Evolutionary conservation across 306 rosid species (phyloP).

Genomic region (Styphnolobium japonicum): DNA sequence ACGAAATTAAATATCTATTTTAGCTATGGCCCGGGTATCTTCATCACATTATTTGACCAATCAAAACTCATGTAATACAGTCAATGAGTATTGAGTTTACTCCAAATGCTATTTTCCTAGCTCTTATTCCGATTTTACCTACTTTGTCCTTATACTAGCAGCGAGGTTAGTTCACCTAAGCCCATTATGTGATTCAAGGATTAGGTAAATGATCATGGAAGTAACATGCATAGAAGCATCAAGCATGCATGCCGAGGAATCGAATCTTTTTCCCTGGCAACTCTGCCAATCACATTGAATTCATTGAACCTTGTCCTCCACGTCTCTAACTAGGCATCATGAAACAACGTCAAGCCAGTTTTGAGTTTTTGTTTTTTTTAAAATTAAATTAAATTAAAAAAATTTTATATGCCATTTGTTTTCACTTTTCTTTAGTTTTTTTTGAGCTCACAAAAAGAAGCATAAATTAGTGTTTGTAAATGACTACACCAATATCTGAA

Average conservation of each 20-base stretch:
- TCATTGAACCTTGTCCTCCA: constrained; percentile 11
- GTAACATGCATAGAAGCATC: constrained; percentile 35
- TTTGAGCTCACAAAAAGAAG: not conserved
- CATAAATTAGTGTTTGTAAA: not conserved
- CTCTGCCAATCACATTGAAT: constrained; percentile 27
- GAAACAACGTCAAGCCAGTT: not conserved
- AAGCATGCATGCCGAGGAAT: constrained; percentile 17
- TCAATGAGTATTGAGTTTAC: not conserved
- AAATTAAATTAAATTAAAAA: too few relatives aligned
- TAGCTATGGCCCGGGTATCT: constrained; percentile 4
- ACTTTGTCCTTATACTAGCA: constrained; percentile 17
- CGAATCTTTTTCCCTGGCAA: constrained; percentile 53
- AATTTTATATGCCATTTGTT: not conserved
- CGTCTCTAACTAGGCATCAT: not conserved
- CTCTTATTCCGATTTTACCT: constrained; percentile 12
- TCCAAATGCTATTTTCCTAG: constrained; percentile 16
- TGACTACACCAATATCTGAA: not conserved
- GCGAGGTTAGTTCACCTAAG: constrained; percentile 50
- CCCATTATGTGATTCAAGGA: constrained; percentile 33
- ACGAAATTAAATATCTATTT: not conserved
- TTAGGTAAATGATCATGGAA: constrained; percentile 33
- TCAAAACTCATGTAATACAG: not conserved
- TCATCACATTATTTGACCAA: not conserved
- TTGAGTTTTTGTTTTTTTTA: too few relatives aligned
- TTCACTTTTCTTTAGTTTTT: not conserved